phyloP scores from a whole-genome alignment of 305 asterid genomes.

The Fraxinus dipetala region DNA sequence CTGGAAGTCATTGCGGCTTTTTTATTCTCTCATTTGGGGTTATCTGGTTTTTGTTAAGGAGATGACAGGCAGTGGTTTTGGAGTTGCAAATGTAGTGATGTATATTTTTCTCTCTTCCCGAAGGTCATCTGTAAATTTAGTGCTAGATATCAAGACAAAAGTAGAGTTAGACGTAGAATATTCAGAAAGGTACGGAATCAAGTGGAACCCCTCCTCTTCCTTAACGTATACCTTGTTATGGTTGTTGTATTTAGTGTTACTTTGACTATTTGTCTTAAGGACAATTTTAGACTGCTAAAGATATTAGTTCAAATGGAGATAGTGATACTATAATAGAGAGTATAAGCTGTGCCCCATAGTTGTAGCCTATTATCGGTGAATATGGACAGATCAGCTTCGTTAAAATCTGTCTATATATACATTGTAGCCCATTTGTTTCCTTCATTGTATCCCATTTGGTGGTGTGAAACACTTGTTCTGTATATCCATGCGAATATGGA shows the following conservation, averaged over 20 bases:
- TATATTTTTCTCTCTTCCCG: neutral
- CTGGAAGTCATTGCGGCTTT: neutral
- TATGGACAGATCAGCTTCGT: slow-evolving; percentile 9
- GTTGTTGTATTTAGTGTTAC: neutral
- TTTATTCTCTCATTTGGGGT: neutral
- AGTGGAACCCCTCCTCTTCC: neutral
- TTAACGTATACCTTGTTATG: neutral
- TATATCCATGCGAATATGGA: neutral
- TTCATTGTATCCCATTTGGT: neutral
- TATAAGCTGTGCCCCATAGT: neutral
- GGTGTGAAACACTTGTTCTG: neutral
- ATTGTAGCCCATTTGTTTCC: no score
- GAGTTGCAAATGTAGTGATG: neutral
- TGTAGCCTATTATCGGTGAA: slow-evolving; percentile 4
- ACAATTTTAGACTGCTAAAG: neutral
- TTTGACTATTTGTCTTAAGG: neutral
- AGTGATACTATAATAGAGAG: neutral
- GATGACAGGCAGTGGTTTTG: neutral
- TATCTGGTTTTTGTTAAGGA: neutral
- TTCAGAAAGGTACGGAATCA: neutral
- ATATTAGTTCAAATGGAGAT: neutral
- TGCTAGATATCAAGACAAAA: neutral
- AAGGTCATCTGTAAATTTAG: neutral
- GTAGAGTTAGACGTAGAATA: neutral
- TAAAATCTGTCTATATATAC: neutral